Percentiles rank a stretch among this genome's conserved stretches.
Evolutionary conservation across 1,284 basidiomycete species (phyloP).

Genomic region (Fomitopsis palustris): DNA sequence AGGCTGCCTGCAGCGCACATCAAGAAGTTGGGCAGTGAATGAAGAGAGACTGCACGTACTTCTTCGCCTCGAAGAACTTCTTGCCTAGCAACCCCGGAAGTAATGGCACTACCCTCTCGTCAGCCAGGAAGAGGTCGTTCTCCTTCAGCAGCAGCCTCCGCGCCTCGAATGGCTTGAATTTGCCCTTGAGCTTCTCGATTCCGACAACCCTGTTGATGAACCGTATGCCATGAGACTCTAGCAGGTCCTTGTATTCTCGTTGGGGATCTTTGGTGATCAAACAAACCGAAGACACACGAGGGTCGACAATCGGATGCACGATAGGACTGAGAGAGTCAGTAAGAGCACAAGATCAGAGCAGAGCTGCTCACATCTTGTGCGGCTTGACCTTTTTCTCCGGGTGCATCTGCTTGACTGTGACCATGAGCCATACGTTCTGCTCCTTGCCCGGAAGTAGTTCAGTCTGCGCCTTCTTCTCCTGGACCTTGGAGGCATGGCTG

Average conservation of each 20-base stretch:
- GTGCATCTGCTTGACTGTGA: constrained; percentile 80
- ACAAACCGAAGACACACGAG: constrained; percentile 76
- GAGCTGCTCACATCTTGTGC: constrained; percentile 67
- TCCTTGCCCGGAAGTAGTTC: constrained; percentile 81
- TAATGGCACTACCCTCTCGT: constrained; percentile 86
- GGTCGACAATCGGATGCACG: constrained; percentile 80
- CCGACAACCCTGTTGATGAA: constrained; percentile 94
- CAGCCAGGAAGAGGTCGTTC: constrained; percentile 90
- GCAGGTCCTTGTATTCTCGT: constrained; percentile 91
- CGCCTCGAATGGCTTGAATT: constrained; percentile 93
- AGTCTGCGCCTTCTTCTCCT: constrained; percentile 62
- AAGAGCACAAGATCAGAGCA: neutral
- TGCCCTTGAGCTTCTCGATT: constrained; percentile 84
- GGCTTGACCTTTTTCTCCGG: constrained; percentile 80
- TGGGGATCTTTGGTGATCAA: constrained; percentile 96
- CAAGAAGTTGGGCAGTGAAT: neutral
- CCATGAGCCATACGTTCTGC: constrained; percentile 81
- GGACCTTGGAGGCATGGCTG: constrained; percentile 61
- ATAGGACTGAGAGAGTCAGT: constrained; percentile 52
- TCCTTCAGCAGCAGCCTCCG: constrained; percentile 82
- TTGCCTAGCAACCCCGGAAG: constrained; percentile 87
- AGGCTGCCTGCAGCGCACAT: constrained; percentile 65
- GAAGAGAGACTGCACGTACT: constrained; percentile 46
- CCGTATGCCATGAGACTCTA: constrained; percentile 75
- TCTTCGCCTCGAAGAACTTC: constrained; percentile 93